Percentiles rank a stretch among this genome's conserved stretches.
Conservation (phyloP, 2,329 filamentous ascomycete species). For the Microsporum canis region DNA sequence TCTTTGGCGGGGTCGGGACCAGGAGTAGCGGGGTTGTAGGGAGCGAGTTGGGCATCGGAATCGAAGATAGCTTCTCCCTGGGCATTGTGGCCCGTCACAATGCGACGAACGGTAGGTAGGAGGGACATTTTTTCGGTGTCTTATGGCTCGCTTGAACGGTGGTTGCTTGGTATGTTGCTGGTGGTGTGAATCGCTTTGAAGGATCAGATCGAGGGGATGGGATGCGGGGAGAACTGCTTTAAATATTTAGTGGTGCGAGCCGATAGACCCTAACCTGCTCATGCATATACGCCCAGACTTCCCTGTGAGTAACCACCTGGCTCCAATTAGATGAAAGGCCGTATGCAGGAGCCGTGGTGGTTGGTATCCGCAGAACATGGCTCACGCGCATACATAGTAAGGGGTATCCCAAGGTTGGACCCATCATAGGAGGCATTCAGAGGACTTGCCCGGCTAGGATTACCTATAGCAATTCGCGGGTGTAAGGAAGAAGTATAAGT, state of each 20-base stretch:
- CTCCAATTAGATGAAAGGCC: background rate
- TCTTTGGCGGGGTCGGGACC: slow-evolving; percentile 10
- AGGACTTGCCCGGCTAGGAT: background rate
- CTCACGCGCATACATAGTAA: background rate
- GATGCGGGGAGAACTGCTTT: background rate
- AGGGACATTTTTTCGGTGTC: background rate
- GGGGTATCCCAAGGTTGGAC: background rate
- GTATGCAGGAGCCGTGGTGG: background rate
- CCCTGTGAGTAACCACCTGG: background rate
- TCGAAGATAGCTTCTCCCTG: slow-evolving; percentile 21
- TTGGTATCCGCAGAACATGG: background rate
- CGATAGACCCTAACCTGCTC: background rate
- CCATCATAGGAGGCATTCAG: background rate
- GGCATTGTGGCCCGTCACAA: slow-evolving; percentile 20
- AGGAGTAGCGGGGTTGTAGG: slow-evolving; percentile 15
- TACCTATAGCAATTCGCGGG: background rate
- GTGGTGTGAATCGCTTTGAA: background rate
- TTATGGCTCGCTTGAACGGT: background rate
- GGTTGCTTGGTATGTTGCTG: background rate
- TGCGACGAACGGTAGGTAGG: slow-evolving; percentile 15
- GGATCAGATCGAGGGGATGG: background rate
- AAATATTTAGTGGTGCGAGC: background rate
- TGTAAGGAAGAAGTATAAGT: background rate
- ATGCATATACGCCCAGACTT: background rate
- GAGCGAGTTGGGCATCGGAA: slow-evolving; percentile 18